Base-by-base conservation (phyloP, 805 yeast genomes). In the Metschnikowia gelsemii region DNA sequence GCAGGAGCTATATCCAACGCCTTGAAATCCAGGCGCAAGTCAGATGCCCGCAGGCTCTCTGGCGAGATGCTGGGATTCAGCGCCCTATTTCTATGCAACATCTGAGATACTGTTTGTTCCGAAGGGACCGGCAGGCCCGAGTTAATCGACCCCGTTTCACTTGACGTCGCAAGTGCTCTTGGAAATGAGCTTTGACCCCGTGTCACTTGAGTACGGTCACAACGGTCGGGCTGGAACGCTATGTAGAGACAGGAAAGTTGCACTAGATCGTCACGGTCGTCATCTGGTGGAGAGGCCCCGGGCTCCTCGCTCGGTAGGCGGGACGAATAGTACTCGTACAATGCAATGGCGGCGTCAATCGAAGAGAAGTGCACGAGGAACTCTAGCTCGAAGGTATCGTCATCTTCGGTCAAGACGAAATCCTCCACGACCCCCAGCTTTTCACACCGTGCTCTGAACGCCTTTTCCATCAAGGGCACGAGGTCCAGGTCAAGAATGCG, bases 301-400 rank as follows among this genome's bases (percentile, higher is more conserved):
- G 36, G 29, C 8, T 4, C 22, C 33, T 59, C 61, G 26, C 37
- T 34, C 25, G 58, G 57, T 22, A 62, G 50, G 28, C 52, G 47
- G 31, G 56, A 54, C 18, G 35, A 18, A 38, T 43, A 52, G 31
- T 61, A 65, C 50, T 73, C 73, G 36, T 65, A 70, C 32, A 70
- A 61, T 44, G 68, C 68, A 37, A 75, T 70, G 12, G 79, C 75
- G 8, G 72, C 51, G 34, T 72, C 72, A 24, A 75, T 72, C 20
- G 75, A 66, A 3, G 72, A 66, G 50, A 68, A 76, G 51, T 74
- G 71, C 20, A 66, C 56, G 44, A 49, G 17, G 3, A 43, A 51
- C 35, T 46, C 52, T 14, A 52, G 23, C 32, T 43, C 49, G 36
- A n/a, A 26, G 23, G 18, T 32, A 8, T 31, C 32, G 12, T 42